Evolutionary conservation across 2,329 filamentous ascomycete genomes (phyloP), one percentile per base, ranked within the genome.

Genomic region (Penicillium olsonii): DNA sequence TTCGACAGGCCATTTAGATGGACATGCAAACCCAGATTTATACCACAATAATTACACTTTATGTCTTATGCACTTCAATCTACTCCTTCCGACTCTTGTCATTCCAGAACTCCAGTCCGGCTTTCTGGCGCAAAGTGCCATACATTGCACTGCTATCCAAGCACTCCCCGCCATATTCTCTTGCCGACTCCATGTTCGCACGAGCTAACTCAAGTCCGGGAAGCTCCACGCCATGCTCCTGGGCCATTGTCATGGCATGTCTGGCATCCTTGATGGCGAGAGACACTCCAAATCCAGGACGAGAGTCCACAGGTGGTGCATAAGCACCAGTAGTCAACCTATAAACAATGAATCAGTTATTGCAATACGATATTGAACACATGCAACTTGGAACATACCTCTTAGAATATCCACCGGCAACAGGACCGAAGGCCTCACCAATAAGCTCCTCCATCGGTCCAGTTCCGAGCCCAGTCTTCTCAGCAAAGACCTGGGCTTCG

Each of bases 401-500:
- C 55, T 72, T 72, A 2, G 72, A 75, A 52, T 75, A 75, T 4
- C 70, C 69, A 5, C 71, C 71, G 4, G 71, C 64, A 17, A 75
- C 69, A 22, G 71, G 66, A 4, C 73, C 73, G 52, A 75, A 75
- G n/a, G 69, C 72, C 38, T 74, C 70, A 0, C 63, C 66, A 42
- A 77, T 73, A 50, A 76, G 62, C 22, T 71, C 69, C 51, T 75
- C 72, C 64, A 75, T 69, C 3, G 67, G 64, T 2, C 60, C 64
- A 1, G 69, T 69, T 9, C 72, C 73, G n/a, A 77, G 63, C 3
- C 72, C 73, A 3, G 71, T 74, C 57, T 72, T 70, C 51, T 76
- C 74, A 14, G 73, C 74, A 46, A 77, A 75, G 26, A 77, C 73
- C 51, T 76, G 74, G 1, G 71, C 69, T 56, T 77, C 74, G 4